Percentiles rank a stretch among this genome's conserved stretches.
Evolutionary conservation across 352 stramenopile genomes (phyloP).

Genomic region (Plasmopara muralis): DNA sequence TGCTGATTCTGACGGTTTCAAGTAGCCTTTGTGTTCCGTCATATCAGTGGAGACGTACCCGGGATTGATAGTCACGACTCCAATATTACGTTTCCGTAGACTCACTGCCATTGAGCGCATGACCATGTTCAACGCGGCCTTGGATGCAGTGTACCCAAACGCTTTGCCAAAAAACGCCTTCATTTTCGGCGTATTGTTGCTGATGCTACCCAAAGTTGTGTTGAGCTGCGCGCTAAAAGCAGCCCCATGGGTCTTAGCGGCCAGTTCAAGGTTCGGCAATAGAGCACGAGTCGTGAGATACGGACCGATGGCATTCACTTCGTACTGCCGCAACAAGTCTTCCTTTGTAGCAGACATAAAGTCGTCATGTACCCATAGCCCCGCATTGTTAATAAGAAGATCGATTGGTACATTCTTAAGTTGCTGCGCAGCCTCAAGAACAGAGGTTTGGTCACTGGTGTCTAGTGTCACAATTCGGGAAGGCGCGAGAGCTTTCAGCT

Average conservation of each 20-base stretch:
- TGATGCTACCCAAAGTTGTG: slow-evolving; percentile 1
- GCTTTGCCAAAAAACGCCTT: background rate
- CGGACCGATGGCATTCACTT: slow-evolving; percentile 2
- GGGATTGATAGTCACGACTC: background rate
- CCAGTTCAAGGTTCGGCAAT: slow-evolving; percentile 3
- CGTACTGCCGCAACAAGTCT: slow-evolving; percentile 3
- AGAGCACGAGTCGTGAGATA: slow-evolving; percentile 5
- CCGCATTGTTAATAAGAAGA: slow-evolving; percentile 6
- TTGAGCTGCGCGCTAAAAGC: background rate
- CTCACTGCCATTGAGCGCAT: background rate
- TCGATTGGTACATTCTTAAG: slow-evolving; percentile 1
- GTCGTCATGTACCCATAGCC: background rate
- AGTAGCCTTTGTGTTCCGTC: slow-evolving; percentile 1
- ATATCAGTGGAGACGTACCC: slow-evolving; percentile 5
- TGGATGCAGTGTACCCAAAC: slow-evolving; percentile 1
- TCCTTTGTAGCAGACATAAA: slow-evolving; percentile 1
- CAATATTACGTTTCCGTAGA: background rate
- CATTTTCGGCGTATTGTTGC: slow-evolving; percentile 3
- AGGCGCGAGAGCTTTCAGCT: slow-evolving; percentile 2
- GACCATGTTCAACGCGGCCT: slow-evolving; percentile 5
- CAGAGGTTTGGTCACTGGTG: slow-evolving; percentile 1
- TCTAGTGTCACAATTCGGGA: slow-evolving; percentile 1
- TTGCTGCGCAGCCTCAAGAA: background rate
- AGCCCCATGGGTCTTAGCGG: background rate
- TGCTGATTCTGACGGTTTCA: background rate